These are phyloP conservation scores for Platanus orientalis DNA, from an alignment of 164 flowering plant species.

Conservation along the genomic window DNA sequence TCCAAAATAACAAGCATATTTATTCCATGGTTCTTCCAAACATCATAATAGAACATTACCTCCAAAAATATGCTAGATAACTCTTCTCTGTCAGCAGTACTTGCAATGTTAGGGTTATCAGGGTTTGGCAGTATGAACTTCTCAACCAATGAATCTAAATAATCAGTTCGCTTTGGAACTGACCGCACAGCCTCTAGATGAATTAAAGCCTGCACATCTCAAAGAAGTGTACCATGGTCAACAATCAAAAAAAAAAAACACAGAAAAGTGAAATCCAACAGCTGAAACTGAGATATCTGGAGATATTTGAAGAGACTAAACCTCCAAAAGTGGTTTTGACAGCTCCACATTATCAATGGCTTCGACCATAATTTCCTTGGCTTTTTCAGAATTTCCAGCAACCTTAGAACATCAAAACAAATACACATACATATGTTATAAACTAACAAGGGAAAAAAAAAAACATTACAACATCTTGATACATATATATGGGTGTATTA, in stretches of 20 bases:
- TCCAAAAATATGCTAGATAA: slow-evolving; percentile 82
- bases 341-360: slow-evolving; percentile 66
- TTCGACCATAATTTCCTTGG: slow-evolving; percentile 65
- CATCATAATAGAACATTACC: slow-evolving; percentile 37
- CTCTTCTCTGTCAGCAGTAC: slow-evolving; percentile 76
- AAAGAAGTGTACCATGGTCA: slow-evolving; percentile 6
- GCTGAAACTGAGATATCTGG: background rate
- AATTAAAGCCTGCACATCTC: slow-evolving; percentile 65
- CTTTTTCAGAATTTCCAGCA: slow-evolving; percentile 72
- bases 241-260: slow-evolving; percentile 1
- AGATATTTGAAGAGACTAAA: slow-evolving; percentile 11
- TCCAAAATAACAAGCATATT: background rate
- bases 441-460: too few relatives aligned
- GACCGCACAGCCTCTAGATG: slow-evolving; percentile 75
- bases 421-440: too few relatives aligned
- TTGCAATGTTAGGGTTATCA: slow-evolving; percentile 45
- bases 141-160: slow-evolving; percentile 72
- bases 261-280: background rate
- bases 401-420: slow-evolving; percentile 35
- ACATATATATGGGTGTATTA: too few relatives aligned
- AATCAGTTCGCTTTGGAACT: slow-evolving; percentile 60
- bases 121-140: slow-evolving; percentile 55
- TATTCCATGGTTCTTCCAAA: background rate
- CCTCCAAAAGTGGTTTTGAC: slow-evolving; percentile 94
- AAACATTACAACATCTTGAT: too few relatives aligned